A percentile compares a stretch with the other conserved stretches of the same genome.
Evolutionary conservation across 768 basidiomycete genomes (phyloP).

Genomic region (Boletales sp.): DNA sequence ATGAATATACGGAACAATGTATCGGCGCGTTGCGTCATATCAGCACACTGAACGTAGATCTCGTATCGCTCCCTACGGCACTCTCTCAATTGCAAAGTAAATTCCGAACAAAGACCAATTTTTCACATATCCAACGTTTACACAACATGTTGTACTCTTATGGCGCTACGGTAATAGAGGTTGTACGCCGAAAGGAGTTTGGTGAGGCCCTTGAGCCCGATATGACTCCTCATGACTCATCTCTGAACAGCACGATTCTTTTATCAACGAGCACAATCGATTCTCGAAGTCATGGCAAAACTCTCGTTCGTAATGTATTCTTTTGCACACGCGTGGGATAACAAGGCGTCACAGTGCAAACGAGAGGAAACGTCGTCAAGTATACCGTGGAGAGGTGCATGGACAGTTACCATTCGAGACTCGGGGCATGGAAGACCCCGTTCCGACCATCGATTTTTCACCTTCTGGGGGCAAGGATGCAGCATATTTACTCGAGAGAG

Average conservation of each 20-base stretch:
- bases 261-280: conserved; percentile 71
- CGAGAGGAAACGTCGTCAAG: conserved; percentile 79
- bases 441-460: conserved; percentile 77
- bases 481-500: conserved; percentile 62
- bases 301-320: conserved; percentile 59
- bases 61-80: conserved; percentile 67
- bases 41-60: conserved; percentile 74
- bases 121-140: conserved; percentile 85
- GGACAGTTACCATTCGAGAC: conserved; percentile 87
- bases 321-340: conserved; percentile 1
- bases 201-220: conserved; percentile 41
- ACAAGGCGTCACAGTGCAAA: conserved; percentile 44
- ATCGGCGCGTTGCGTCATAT: conserved; percentile 69
- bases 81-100: conserved; percentile 66
- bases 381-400: conserved; percentile 81
- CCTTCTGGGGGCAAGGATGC: conserved; percentile 61
- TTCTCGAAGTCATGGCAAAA: conserved; percentile 85
- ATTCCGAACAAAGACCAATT: conserved; percentile 75
- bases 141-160: conserved; percentile 92
- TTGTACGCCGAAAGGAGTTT: conserved; percentile 89
- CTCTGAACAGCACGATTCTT: conserved; percentile 63
- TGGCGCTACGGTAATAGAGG: conserved; percentile 85
- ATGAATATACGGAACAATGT: conserved; percentile 65
- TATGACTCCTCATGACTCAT: conserved; percentile 5
- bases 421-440: conserved; percentile 74